Evolutionary conservation across 148 eudicot genomes (phyloP).

Genomic region (Selenicereus undatus): DNA sequence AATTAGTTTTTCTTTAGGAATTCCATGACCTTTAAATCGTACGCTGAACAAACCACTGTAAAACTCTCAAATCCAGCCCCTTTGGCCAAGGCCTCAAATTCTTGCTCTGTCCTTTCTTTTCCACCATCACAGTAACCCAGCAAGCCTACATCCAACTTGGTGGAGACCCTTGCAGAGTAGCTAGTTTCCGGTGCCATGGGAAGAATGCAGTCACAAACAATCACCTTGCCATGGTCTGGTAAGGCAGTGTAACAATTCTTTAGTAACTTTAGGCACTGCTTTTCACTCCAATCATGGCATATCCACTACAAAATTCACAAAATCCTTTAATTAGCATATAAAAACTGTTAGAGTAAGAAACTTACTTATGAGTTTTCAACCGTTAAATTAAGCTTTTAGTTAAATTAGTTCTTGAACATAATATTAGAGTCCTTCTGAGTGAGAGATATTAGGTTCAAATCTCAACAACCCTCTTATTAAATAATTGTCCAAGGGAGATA

Average conservation of each 20-base stretch:
- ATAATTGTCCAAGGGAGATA: too few relatives aligned
- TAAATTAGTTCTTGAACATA: too few relatives aligned
- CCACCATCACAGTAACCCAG: slow-evolving; percentile 13
- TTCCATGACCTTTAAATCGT: not conserved
- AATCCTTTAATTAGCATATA: not conserved
- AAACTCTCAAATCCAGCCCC: slow-evolving; percentile 15
- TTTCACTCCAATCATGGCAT: slow-evolving; percentile 12
- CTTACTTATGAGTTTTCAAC: too few relatives aligned
- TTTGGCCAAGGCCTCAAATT: slow-evolving; percentile 21
- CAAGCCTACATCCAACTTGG: slow-evolving; percentile 12
- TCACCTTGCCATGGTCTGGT: slow-evolving; percentile 22
- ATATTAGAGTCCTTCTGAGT: too few relatives aligned
- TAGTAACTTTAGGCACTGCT: slow-evolving; percentile 16
- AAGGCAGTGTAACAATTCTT: slow-evolving; percentile 22
- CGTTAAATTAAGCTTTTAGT: too few relatives aligned
- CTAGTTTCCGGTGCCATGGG: slow-evolving; percentile 13
- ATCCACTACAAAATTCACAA: not conserved
- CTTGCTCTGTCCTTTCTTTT: slow-evolving; percentile 22
- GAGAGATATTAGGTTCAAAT: too few relatives aligned
- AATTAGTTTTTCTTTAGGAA: not conserved
- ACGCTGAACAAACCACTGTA: not conserved
- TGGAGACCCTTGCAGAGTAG: not conserved
- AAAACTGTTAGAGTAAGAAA: too few relatives aligned
- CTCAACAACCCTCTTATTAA: too few relatives aligned
- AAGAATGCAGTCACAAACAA: slow-evolving; percentile 14